These are phyloP conservation scores for Fomitopsis palustris DNA, from an alignment of 1,284 basidiomycete species.

Conservation along the genomic window DNA sequence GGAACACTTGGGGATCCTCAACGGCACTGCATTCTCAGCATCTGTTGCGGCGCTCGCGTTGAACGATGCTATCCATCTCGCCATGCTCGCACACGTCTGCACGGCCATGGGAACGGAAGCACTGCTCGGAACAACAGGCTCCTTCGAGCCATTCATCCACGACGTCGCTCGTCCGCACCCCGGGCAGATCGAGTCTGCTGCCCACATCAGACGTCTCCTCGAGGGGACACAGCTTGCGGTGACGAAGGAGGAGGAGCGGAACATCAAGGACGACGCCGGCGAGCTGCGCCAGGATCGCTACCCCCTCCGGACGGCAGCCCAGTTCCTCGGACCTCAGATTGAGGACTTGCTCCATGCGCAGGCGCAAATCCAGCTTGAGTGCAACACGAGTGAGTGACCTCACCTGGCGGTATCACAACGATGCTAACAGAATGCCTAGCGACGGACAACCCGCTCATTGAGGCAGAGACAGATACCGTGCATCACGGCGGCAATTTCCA, in stretches of 20 bases:
- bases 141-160: constrained; percentile 82
- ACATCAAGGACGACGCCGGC: constrained; percentile 67
- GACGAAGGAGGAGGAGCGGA: constrained; percentile 59
- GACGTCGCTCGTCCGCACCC: constrained; percentile 80
- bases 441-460: constrained; percentile 75
- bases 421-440: constrained; percentile 34
- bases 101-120: constrained; percentile 88
- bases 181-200: constrained; percentile 77
- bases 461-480: constrained; percentile 60
- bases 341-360: constrained; percentile 75
- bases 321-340: constrained; percentile 85
- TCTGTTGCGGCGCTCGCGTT: constrained; percentile 60
- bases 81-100: constrained; percentile 68
- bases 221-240: constrained; percentile 69
- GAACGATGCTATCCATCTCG: constrained; percentile 71
- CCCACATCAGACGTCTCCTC: constrained; percentile 65
- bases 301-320: constrained; percentile 73
- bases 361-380: constrained; percentile 68
- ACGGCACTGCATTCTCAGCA: constrained; percentile 82
- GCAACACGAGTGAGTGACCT: constrained; percentile 71
- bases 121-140: constrained; percentile 66
- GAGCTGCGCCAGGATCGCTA: constrained; percentile 76
- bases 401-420: not conserved
- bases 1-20: constrained; percentile 79
- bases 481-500: constrained; percentile 90